Evolutionary conservation across 2,329 filamentous ascomycete genomes (phyloP).

Genomic region (Pyrenochaeta sp.): DNA sequence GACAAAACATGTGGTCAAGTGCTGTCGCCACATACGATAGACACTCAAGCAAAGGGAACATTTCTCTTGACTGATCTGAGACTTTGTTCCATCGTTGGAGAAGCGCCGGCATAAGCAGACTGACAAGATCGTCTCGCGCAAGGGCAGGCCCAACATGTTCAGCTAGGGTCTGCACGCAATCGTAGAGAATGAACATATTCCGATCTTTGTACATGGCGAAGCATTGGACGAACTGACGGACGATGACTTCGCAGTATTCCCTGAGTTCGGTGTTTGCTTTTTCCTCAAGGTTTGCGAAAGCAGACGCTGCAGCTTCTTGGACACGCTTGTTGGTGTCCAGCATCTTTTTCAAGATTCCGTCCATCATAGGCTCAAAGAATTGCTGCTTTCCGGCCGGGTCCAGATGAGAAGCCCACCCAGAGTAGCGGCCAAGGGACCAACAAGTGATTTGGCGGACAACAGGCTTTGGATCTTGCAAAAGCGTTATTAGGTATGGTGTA

Average conservation of each 20-base stretch:
- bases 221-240: slow-evolving; percentile 90
- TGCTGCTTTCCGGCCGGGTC: slow-evolving; percentile 72
- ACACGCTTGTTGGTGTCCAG: slow-evolving; percentile 97
- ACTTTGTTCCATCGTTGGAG: slow-evolving; percentile 89
- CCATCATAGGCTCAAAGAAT: slow-evolving; percentile 97
- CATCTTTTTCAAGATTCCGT: slow-evolving; percentile 93
- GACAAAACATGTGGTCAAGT: slow-evolving; percentile 80
- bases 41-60: slow-evolving; percentile 96
- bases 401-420: slow-evolving; percentile 86
- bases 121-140: slow-evolving; percentile 80
- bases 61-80: slow-evolving; percentile 85
- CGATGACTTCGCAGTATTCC: slow-evolving; percentile 88
- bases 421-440: slow-evolving; percentile 95
- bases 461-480: slow-evolving; percentile 84
- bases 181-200: slow-evolving; percentile 99
- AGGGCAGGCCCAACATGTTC: slow-evolving; percentile 87
- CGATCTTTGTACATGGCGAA: slow-evolving; percentile 97
- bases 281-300: slow-evolving; percentile 95
- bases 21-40: slow-evolving; percentile 92
- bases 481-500: slow-evolving; percentile 86
- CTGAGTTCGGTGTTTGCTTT: slow-evolving; percentile 83
- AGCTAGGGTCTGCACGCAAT: slow-evolving; percentile 95
- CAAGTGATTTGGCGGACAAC: slow-evolving; percentile 97
- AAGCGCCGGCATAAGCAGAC: slow-evolving; percentile 89
- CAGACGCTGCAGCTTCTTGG: slow-evolving; percentile 93